Base-by-base conservation (phyloP, 768 basidiomycete genomes). In the Mycena rosella region DNA sequence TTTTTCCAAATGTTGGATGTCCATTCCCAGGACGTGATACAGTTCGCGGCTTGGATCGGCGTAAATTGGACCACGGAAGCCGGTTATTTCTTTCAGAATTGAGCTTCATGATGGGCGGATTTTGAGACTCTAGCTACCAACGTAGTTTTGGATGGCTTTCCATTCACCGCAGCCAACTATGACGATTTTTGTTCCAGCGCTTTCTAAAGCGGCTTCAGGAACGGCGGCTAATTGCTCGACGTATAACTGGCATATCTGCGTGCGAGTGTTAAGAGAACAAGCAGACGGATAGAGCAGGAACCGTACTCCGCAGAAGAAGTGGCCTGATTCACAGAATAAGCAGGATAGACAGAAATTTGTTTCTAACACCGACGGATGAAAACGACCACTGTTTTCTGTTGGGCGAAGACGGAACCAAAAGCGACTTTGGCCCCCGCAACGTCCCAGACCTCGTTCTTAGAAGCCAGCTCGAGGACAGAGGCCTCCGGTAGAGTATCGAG, bases 221-320 rank as follows among this genome's bases (percentile, higher is more conserved):
- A 88, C 77, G 0, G 78, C 60, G 3, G 82, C 82, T 5, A 91
- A 79, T 49, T 84, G 76, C 57, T 79, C 74, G 18, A 88, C 84
- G 65, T 88, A 90, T 56, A 76, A 76, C 82, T 84, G 82, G 60
- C 86, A 87, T 55, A 59, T 75, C 85, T 60, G 32, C 26, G 47
- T 24, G 3, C 14, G n/a, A n/a, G 22, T 45, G 22, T 24, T 4
- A 40, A 55, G 45, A 26, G 18, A 42, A 30, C 34, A 45, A 8
- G 48, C n/a, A 20, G 36, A 20, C 32, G 22, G 20, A 42, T 15
- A 60, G 27, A 58, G 42, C 52, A 22, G 49, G 52, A 42, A 27
- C 75, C 85, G 59, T 77, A 89, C 88, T 20, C 88, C 88, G 68
- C 90, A 90, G 71, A 89, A 89, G 74, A 90, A 90, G 75, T 90